A percentile compares a stretch with the other conserved stretches of the same genome.
phyloP scores from a whole-genome alignment of 1,284 basidiomycete species.

The Moniliella sp. region DNA sequence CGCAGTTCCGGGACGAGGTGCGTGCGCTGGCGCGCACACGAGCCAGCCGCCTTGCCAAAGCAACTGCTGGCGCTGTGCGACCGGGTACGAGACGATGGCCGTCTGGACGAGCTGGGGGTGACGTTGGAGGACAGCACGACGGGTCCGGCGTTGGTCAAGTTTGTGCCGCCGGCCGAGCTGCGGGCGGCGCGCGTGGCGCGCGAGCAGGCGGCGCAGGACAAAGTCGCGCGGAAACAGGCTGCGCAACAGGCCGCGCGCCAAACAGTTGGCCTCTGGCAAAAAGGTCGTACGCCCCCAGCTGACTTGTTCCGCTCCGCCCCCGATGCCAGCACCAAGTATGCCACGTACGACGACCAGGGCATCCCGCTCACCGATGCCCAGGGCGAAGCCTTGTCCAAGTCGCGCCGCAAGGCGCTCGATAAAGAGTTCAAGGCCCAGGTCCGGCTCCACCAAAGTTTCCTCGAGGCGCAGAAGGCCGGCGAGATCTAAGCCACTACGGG shows the following conservation, averaged over 20 bases:
- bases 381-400: conserved; percentile 69
- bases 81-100: conserved; percentile 66
- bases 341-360: conserved; percentile 62
- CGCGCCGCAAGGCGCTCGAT: conserved; percentile 51
- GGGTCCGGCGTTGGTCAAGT: conserved; percentile 61
- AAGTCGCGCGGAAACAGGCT: conserved; percentile 59
- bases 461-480: conserved; percentile 16
- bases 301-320: conserved; percentile 46
- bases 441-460: conserved; percentile 24
- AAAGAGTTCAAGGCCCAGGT: conserved; percentile 57
- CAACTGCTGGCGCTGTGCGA: conserved; percentile 39
- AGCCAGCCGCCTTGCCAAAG: conserved; percentile 5
- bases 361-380: conserved; percentile 61
- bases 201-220: conserved; percentile 51
- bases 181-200: conserved; percentile 72
- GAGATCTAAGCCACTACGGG: too few species aligned
- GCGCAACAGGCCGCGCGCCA: conserved; percentile 50
- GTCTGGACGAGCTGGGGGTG: conserved; percentile 75
- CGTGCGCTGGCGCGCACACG: conserved; percentile 52
- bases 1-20: conserved; percentile 74
- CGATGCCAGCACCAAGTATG: conserved; percentile 39
- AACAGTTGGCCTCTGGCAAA: conserved; percentile 59
- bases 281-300: conserved; percentile 53
- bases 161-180: conserved; percentile 63
- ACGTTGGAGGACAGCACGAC: conserved; percentile 79